These are phyloP conservation scores for Nepenthes mirabilis DNA, from an alignment of 148 eudicot genomes.

Conservation along the genomic window DNA sequence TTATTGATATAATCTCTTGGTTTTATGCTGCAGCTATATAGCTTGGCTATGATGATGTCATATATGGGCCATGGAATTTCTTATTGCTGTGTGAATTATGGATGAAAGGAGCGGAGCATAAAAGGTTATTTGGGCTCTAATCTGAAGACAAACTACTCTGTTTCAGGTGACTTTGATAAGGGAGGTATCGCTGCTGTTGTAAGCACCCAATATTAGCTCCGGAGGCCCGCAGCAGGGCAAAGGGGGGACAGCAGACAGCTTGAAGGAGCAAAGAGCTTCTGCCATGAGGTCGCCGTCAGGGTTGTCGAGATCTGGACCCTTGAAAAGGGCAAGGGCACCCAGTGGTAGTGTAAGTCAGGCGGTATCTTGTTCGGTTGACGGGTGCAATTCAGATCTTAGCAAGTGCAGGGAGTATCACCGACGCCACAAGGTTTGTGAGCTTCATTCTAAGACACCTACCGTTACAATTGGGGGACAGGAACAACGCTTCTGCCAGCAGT, in stretches of 20 bases:
- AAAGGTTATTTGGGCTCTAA: constrained; percentile 35
- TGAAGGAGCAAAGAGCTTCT: constrained; percentile 7
- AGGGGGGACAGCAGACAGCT: constrained; percentile 4
- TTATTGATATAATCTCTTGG: background rate
- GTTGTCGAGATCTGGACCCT: constrained; percentile 25
- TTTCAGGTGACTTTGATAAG: constrained; percentile 24
- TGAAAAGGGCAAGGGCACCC: constrained; percentile 39
- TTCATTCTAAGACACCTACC: constrained; percentile 52
- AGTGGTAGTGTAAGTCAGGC: constrained; percentile 21
- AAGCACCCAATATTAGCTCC: background rate
- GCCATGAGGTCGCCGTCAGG: constrained; percentile 22
- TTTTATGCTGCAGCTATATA: background rate
- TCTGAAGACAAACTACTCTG: constrained; percentile 25
- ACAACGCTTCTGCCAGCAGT: constrained; percentile 69
- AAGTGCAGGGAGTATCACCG: constrained; percentile 56
- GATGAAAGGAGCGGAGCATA: background rate
- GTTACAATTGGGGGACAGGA: constrained; percentile 45
- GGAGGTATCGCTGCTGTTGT: constrained; percentile 4
- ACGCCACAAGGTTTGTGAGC: constrained; percentile 70
- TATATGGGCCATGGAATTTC: background rate
- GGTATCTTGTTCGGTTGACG: constrained; percentile 48
- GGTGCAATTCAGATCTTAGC: constrained; percentile 52
- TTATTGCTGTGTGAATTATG: background rate
- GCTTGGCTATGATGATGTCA: background rate
- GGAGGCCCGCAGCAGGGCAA: background rate